These are phyloP conservation scores for Peronosclerospora sorghi DNA, from an alignment of 352 stramenopile genomes.

Conservation along the genomic window DNA sequence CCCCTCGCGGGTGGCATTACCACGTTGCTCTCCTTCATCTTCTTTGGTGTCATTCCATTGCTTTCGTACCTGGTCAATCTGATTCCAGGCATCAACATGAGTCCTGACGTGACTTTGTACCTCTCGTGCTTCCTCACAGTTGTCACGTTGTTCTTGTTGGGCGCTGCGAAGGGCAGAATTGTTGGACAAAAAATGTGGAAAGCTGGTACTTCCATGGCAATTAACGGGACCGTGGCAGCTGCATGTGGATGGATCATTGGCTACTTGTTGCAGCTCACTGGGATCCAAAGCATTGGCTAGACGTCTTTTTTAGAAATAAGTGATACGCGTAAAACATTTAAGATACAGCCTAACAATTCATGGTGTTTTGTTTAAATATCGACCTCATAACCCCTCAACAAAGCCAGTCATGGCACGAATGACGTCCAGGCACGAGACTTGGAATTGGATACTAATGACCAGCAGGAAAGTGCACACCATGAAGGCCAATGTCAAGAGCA, in stretches of 20 bases:
- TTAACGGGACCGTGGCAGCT: constrained; percentile 66
- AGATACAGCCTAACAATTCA: no score
- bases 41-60: constrained; percentile 88
- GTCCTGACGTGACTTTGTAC: constrained; percentile 70
- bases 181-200: constrained; percentile 69
- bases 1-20: constrained; percentile 72
- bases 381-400: constrained; percentile 26
- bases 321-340: no score
- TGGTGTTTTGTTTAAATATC: constrained; percentile 10
- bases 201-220: constrained; percentile 56
- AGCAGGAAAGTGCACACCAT: constrained; percentile 35
- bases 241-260: constrained; percentile 73
- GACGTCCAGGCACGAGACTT: constrained; percentile 40
- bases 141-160: constrained; percentile 89
- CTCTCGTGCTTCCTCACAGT: constrained; percentile 89
- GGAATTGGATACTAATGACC: constrained; percentile 35
- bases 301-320: not conserved
- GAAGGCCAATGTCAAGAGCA: constrained; percentile 51
- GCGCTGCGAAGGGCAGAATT: constrained; percentile 85
- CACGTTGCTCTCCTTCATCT: constrained; percentile 86
- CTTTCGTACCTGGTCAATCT: constrained; percentile 89
- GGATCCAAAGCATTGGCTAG: constrained; percentile 65
- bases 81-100: constrained; percentile 52
- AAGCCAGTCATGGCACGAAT: constrained; percentile 57
- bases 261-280: constrained; percentile 70